Percentiles rank a stretch among this genome's conserved stretches.
These are phyloP conservation scores for Fusarium paranaense DNA, from an alignment of 2,329 filamentous ascomycete genomes.

Conservation along the genomic window DNA sequence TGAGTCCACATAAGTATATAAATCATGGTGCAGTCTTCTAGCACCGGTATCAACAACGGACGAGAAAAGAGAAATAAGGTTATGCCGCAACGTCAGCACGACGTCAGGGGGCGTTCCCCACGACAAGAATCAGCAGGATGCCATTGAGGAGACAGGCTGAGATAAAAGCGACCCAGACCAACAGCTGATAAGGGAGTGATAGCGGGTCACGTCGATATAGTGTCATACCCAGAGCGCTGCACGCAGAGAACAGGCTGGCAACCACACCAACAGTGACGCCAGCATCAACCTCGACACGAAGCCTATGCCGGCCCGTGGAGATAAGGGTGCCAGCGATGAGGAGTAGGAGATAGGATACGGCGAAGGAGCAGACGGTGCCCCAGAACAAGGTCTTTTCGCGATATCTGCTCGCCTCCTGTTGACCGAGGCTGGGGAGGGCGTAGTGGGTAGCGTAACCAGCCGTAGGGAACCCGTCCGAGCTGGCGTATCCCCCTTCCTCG, in stretches of 20 bases:
- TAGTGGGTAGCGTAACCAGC: conserved; percentile 66
- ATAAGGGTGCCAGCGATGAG: conserved; percentile 74
- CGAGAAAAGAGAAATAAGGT: not conserved
- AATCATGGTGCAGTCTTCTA: conserved; percentile 14
- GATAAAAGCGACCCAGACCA: conserved; percentile 53
- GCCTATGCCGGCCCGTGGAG: conserved; percentile 74
- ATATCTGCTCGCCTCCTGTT: conserved; percentile 62
- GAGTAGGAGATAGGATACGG: conserved; percentile 72
- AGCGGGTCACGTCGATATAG: conserved; percentile 63
- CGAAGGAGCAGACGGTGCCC: conserved; percentile 65
- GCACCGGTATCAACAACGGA: not conserved
- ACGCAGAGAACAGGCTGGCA: conserved; percentile 72
- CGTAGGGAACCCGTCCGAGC: conserved; percentile 62
- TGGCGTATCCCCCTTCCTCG: conserved; percentile 64
- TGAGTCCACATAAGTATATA: conserved; percentile 10
- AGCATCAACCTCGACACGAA: conserved; percentile 78
- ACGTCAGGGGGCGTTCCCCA: conserved; percentile 52
- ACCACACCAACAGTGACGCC: conserved; percentile 78
- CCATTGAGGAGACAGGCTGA: conserved; percentile 56
- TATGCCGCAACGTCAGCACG: not conserved
- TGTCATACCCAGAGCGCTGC: conserved; percentile 69
- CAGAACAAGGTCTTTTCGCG: conserved; percentile 68
- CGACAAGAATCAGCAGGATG: conserved; percentile 57
- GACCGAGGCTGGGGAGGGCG: conserved; percentile 63
- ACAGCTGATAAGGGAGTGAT: conserved; percentile 55